Conservation (phyloP, 2,329 filamentous ascomycete species). For the Pseudogymnoascus sp. region DNA sequence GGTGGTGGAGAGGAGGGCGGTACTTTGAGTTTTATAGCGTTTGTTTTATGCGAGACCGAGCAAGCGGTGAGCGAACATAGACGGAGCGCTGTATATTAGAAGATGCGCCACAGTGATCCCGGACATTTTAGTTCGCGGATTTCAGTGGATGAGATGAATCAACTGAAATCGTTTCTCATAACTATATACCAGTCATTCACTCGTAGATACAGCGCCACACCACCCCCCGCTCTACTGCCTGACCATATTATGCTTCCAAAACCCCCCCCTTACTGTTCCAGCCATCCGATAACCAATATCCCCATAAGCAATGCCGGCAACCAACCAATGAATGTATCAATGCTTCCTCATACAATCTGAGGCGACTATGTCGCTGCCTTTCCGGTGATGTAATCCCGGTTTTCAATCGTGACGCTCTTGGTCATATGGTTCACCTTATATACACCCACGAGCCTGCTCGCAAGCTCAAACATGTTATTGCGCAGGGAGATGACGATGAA, state of each 20-base stretch:
- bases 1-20: not conserved
- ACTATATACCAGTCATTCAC: slow-evolving; percentile 8
- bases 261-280: not conserved
- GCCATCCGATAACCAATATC: not conserved
- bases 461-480: slow-evolving; percentile 99
- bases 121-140: not conserved
- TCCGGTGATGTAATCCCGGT: slow-evolving; percentile 60
- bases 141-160: not conserved
- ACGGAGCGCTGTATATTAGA: slow-evolving; percentile 1
- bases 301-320: not conserved
- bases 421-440: slow-evolving; percentile 99
- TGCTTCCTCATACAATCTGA: not conserved
- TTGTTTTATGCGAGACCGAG: not conserved
- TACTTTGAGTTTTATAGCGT: not conserved
- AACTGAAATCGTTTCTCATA: slow-evolving; percentile 5
- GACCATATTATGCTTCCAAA: not conserved
- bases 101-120: not conserved
- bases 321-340: not conserved
- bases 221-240: not conserved
- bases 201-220: not conserved
- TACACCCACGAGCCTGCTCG: slow-evolving; percentile 88
- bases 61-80: not conserved
- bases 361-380: not conserved
- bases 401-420: slow-evolving; percentile 85
- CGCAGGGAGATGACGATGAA: slow-evolving; percentile 97